phyloP scores from a whole-genome alignment of 164 flowering plant genomes.

The Vitis amurensis region DNA sequence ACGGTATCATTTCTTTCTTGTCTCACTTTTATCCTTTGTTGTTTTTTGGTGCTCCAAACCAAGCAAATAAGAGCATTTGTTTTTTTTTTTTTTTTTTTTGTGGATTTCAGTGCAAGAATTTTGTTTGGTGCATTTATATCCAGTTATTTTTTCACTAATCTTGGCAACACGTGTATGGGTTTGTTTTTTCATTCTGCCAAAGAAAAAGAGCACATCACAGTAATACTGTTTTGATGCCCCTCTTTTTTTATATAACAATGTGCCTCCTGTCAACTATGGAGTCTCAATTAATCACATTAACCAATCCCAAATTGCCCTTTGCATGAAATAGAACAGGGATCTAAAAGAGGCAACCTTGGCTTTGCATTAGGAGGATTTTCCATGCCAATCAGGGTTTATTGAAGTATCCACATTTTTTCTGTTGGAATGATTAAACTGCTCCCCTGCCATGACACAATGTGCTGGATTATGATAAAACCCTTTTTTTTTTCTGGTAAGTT shows the following conservation, averaged over 20 bases:
- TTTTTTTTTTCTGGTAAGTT: not conserved
- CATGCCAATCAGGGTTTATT: not conserved
- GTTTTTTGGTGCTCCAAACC: not conserved
- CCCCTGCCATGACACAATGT: not conserved
- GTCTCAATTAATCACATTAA: no score
- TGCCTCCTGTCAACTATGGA: not conserved
- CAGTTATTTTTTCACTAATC: not conserved
- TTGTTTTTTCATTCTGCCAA: not conserved
- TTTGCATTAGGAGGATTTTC: not conserved
- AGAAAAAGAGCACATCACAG: not conserved
- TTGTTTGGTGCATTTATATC: not conserved
- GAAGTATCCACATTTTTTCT: not conserved
- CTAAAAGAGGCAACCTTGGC: not conserved
- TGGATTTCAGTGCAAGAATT: not conserved
- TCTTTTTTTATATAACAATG: not conserved
- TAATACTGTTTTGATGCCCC: not conserved
- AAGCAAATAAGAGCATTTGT: no score
- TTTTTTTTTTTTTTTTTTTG: not conserved
- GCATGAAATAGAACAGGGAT: not conserved
- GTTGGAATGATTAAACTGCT: not conserved
- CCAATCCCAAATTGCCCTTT: no score
- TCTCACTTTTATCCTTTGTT: not conserved
- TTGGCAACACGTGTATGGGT: not conserved
- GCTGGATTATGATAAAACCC: not conserved
- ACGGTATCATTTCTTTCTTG: constrained; percentile 50